Evolutionary conservation across 2,329 filamentous ascomycete species (phyloP), one percentile per base, ranked within the genome.

Genomic region (Calonectria multiphialidica): DNA sequence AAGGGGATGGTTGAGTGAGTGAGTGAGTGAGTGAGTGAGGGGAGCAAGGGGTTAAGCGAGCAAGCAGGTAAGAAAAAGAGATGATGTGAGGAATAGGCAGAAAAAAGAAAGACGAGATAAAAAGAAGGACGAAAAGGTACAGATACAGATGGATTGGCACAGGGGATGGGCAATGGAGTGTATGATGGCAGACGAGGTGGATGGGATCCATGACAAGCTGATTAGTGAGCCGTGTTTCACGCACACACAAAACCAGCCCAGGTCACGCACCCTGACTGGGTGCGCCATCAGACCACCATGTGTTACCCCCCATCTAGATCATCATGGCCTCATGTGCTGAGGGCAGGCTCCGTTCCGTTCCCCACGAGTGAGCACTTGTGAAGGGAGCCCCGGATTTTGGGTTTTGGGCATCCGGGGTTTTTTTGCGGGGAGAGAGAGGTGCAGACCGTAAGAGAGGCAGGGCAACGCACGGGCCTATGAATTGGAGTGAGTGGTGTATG

Each of bases 351-450:
- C 37, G 33, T 28, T 66, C 63, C 40, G n/a, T 59, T 40, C 53
- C 53, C 53, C 35, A 21, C 53, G 53, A 33, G 53, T 57, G 64
- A 53, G 49, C 53, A 42, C 28, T 30, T 30, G 8, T 30, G 9
- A 37, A n/a, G 28, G 61, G 64, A 35, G 49, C 64, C 64, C 64
- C 64, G 49, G 64, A 66, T 66, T 66, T 21, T 33, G 64, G 18
- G 16, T 44, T 33, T 49, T 50, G 9, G 5, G 49, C 9, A 57
- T 5, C 28, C 23, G 23, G 28, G 28, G 4, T 15, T 23, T 40
- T 33, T 62, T 45, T 59, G 53, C 53, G 53, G 53, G 53, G 53
- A 30, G 33, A 15, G 10, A 15, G 15, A 6, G 1, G 21, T 5
- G 16, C 6, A 16, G n/a, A n/a, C n/a, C n/a, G 28, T 4, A 33